Conservation (phyloP, 1,284 basidiomycete species). For the Microbotryum silenes-acaulis region DNA sequence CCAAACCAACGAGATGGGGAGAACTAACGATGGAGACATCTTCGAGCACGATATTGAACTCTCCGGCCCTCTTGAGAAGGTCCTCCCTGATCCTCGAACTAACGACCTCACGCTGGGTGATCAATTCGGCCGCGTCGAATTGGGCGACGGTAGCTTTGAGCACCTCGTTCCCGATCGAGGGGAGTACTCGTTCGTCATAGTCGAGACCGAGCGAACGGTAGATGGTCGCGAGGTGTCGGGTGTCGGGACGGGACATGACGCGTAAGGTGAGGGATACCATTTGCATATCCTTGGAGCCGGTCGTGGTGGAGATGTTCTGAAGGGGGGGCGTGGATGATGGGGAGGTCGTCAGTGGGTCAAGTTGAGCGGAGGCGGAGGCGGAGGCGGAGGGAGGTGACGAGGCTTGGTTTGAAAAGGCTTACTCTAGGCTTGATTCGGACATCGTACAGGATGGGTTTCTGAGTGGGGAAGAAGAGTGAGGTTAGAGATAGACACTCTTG, state of each 20-base stretch:
- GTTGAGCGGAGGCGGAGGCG: neutral
- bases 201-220: constrained; percentile 91
- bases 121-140: constrained; percentile 96
- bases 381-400: constrained; percentile 1
- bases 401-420: constrained; percentile 36
- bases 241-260: constrained; percentile 88
- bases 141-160: constrained; percentile 96
- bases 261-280: constrained; percentile 96
- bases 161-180: constrained; percentile 84
- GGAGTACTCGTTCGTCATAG: constrained; percentile 69
- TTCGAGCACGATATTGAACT: constrained; percentile 93
- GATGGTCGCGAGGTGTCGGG: constrained; percentile 79
- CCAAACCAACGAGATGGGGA: neutral
- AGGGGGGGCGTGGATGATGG: neutral
- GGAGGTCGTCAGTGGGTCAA: neutral
- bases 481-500: neutral
- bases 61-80: constrained; percentile 81
- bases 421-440: constrained; percentile 94
- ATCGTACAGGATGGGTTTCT: constrained; percentile 89
- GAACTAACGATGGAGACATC: constrained; percentile 90
- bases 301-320: constrained; percentile 93
- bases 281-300: constrained; percentile 91
- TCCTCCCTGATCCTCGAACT: constrained; percentile 91
- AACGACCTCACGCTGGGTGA: constrained; percentile 58
- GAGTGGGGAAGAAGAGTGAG: constrained; percentile 5